Evolutionary conservation across 306 rosid genomes (phyloP).

Genomic region (Prunus dulcis): DNA sequence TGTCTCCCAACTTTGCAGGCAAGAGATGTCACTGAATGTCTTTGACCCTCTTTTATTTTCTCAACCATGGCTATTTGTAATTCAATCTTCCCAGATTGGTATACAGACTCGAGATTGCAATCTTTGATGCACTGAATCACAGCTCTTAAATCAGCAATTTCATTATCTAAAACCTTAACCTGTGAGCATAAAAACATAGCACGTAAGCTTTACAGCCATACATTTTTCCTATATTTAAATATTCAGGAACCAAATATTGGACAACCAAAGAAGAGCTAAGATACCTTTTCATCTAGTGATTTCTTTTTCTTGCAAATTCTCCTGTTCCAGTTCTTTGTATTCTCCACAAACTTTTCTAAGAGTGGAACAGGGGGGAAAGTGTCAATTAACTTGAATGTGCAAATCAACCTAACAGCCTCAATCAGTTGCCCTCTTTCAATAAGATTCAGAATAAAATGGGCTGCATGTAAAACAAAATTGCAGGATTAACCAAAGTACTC

Average conservation of each 20-base stretch:
- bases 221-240: not conserved
- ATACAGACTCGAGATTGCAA: conserved; percentile 33
- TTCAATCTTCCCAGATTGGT: conserved; percentile 26
- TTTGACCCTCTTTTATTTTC: conserved; percentile 15
- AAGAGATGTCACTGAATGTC: not conserved
- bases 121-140: conserved; percentile 46
- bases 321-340: not conserved
- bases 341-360: conserved; percentile 22
- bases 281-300: conserved; percentile 32
- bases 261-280: not conserved
- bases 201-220: not conserved
- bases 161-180: conserved; percentile 36
- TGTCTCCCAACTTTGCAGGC: not conserved
- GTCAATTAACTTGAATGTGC: conserved; percentile 40
- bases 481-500: not conserved
- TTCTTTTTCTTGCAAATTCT: not conserved
- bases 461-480: not conserved
- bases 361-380: conserved; percentile 36
- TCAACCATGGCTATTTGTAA: conserved; percentile 26
- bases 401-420: conserved; percentile 56
- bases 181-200: conserved; percentile 13
- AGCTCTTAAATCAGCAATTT: conserved; percentile 29
- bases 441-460: conserved; percentile 48
- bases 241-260: not conserved
- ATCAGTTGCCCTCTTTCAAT: conserved; percentile 30